A percentile compares a stretch with the other conserved stretches of the same genome.
Evolutionary conservation across 371 early-diverging fungal genomes (phyloP).

Genomic region (Mortierella sp.): DNA sequence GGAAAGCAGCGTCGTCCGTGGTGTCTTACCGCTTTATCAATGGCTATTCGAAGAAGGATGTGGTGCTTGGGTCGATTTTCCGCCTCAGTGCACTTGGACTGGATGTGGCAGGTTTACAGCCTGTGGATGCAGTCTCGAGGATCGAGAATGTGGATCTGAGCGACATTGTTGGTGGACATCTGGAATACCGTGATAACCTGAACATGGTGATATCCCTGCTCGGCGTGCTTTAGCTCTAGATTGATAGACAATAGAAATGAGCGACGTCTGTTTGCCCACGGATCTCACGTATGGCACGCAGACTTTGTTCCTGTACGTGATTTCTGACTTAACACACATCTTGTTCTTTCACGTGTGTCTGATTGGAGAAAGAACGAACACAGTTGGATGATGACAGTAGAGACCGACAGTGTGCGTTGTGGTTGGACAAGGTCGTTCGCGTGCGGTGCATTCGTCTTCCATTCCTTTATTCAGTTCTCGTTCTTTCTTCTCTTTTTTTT

Average conservation of each 20-base stretch:
- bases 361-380: too few relatives aligned
- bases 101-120: constrained; percentile 86
- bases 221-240: constrained; percentile 36
- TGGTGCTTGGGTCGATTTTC: constrained; percentile 88
- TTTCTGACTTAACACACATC: too few relatives aligned
- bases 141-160: constrained; percentile 87
- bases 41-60: constrained; percentile 89
- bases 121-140: constrained; percentile 63
- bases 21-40: constrained; percentile 92
- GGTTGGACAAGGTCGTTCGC: too few relatives aligned
- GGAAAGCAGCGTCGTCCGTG: constrained; percentile 65
- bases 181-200: constrained; percentile 73
- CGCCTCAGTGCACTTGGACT: constrained; percentile 70
- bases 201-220: constrained; percentile 47
- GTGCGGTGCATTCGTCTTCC: too few relatives aligned
- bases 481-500: background rate
- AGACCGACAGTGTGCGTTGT: too few relatives aligned
- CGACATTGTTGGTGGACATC: constrained; percentile 84
- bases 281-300: too few relatives aligned
- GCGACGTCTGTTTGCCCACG: too few relatives aligned
- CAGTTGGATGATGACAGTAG: too few relatives aligned
- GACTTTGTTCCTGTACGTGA: too few relatives aligned
- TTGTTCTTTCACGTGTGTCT: too few relatives aligned
- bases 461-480: too few relatives aligned
- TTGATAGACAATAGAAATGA: too few relatives aligned